These are phyloP conservation scores for Ambrosia hybrid DNA, from an alignment of 140 eudicot species.

Conservation along the genomic window DNA sequence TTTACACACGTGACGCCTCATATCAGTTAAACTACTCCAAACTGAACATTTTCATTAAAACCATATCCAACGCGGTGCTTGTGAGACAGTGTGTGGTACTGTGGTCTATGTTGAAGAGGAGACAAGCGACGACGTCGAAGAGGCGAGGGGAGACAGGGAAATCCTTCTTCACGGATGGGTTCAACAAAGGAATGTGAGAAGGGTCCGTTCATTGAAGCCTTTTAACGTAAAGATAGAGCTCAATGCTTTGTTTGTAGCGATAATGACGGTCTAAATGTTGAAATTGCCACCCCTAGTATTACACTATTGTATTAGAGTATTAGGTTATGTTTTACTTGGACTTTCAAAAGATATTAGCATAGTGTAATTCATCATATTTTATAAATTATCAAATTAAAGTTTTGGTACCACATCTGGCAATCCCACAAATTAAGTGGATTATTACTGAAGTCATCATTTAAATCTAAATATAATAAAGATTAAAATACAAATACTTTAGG, in stretches of 20 bases:
- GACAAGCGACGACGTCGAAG: too few relatives aligned
- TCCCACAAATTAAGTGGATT: conserved; percentile 35
- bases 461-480: conserved; percentile 9
- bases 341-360: background rate
- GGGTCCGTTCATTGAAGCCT: too few relatives aligned
- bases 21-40: background rate
- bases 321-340: background rate
- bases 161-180: too few relatives aligned
- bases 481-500: conserved; percentile 21
- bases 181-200: too few relatives aligned
- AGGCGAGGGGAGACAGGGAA: too few relatives aligned
- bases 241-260: too few relatives aligned
- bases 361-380: background rate
- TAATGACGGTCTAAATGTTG: background rate
- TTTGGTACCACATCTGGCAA: conserved; percentile 25
- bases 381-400: background rate
- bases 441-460: conserved; percentile 39
- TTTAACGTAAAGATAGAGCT: too few relatives aligned
- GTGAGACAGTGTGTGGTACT: too few relatives aligned
- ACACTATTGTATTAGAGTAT: background rate
- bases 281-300: background rate
- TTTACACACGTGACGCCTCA: background rate
- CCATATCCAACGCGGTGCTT: too few relatives aligned
- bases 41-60: background rate
- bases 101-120: too few relatives aligned